Conservation (phyloP, 345 rosid genomes). For the Dimocarpus longan region DNA sequence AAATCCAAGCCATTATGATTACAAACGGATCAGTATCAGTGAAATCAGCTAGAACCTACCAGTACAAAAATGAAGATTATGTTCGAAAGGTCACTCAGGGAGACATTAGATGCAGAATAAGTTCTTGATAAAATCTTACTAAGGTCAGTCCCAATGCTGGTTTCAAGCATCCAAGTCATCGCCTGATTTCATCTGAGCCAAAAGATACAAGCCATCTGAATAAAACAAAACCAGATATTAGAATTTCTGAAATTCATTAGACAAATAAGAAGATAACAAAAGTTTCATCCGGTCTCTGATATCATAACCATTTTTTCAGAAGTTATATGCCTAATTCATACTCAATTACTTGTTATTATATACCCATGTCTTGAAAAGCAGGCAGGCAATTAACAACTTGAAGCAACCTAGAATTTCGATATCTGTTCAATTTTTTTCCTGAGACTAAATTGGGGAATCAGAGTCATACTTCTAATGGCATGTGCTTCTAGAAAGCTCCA, state of each 20-base stretch:
- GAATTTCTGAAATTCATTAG: background rate
- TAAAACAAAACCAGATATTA: background rate
- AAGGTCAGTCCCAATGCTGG: background rate
- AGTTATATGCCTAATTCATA: background rate
- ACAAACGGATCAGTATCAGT: background rate
- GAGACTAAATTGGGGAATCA: background rate
- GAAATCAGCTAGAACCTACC: slow-evolving; percentile 6
- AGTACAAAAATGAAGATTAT: slow-evolving; percentile 1
- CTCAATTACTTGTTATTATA: no score
- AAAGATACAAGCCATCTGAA: background rate
- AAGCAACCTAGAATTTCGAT: slow-evolving; percentile 3
- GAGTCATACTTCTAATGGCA: no score
- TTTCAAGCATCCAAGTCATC: background rate
- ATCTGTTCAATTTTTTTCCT: background rate
- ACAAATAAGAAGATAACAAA: background rate
- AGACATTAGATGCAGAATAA: slow-evolving; percentile 8
- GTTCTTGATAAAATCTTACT: background rate
- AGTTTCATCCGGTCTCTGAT: background rate
- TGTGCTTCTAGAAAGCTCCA: background rate
- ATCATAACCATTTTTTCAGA: background rate
- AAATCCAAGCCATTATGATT: slow-evolving; percentile 2
- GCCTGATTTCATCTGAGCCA: background rate
- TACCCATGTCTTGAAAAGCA: background rate
- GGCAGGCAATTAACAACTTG: background rate
- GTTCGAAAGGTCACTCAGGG: slow-evolving; percentile 9